Evolutionary conservation across 495 filamentous ascomycete species (phyloP), one percentile per base, ranked within the genome.

Genomic region (Annulohypoxylon nitens): DNA sequence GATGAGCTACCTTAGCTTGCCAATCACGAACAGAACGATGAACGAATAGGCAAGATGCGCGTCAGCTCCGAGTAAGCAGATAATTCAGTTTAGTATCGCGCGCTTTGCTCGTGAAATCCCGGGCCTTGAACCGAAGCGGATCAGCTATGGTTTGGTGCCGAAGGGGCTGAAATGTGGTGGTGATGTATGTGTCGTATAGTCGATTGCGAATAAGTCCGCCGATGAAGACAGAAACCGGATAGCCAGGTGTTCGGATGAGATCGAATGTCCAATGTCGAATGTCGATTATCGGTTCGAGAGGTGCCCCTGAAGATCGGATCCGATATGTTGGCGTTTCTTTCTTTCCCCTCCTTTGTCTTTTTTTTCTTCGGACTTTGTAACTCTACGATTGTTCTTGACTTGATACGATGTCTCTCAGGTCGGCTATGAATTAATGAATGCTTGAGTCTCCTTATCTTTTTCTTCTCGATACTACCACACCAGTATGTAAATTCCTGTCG

Each of bases 51-150:
- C 67, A 67, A 67, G 63, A 14, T 54, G 64, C 62, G 55, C 67
- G 62, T 71, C 67, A 68, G 72, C 47, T 75, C 72, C 72, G 62
- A 74, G 63, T 71, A 66, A 71, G 71, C 67, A 70, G 59, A 48
- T 65, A 69, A 69, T 61, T 61, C 67, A 61, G 59, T 71, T 18
- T 34, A 33, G 50, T 53, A 62, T 64, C 59, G 63, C 50, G 63
- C 67, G 58, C 51, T 53, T 57, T 57, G 26, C n/a, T 57, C 33
- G 30, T 14, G 14, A 55, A 12, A 53, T 26, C 61, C 67, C 67
- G 67, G 72, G 67, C 63, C 67, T 70, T 64, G 67, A 61, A 45
- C 72, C 67, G 72, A 53, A 68, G 30, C 67, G 67, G 67, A 57
- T 68, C 64, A 62, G 48, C 55, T 64, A 26, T 64, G 10, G 9